Evolutionary conservation across 179 eudicot species (phyloP).

Genomic region (Silene coronaria): DNA sequence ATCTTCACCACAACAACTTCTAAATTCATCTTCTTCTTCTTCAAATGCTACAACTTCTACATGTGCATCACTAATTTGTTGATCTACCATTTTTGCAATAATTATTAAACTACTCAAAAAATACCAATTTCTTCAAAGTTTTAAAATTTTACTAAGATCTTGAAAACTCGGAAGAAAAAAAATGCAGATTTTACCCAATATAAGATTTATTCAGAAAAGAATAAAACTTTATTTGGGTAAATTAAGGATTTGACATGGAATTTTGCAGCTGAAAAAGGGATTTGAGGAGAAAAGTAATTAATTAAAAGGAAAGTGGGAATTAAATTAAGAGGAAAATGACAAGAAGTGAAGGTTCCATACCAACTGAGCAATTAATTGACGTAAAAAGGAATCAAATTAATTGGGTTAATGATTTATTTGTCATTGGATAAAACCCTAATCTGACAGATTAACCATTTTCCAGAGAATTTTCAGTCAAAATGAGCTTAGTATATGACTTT

Average conservation of each 20-base stretch:
- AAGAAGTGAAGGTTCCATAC: constrained; percentile 22
- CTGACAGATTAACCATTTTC: background rate
- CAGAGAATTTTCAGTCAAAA: background rate
- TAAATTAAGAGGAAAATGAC: constrained; percentile 7
- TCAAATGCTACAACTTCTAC: constrained; percentile 33
- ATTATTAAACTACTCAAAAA: background rate
- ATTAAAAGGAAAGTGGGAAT: background rate
- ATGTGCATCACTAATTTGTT: background rate
- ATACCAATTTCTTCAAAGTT: background rate
- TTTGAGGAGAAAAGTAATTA: background rate
- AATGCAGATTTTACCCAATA: background rate
- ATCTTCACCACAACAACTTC: constrained; percentile 76
- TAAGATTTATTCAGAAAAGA: background rate
- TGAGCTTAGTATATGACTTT: too few relatives aligned
- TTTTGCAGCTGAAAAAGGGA: background rate
- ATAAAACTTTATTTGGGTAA: background rate
- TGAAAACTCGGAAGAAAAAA: background rate
- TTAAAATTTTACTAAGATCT: background rate
- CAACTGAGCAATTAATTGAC: constrained; percentile 6
- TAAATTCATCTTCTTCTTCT: constrained; percentile 67
- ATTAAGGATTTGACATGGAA: constrained; percentile 11
- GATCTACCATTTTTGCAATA: constrained; percentile 2
- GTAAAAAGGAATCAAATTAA: constrained; percentile 13
- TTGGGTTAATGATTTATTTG: background rate
- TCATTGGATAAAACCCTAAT: background rate